phyloP scores from a whole-genome alignment of 352 stramenopile genomes.

The Globisporangium orthogonon region DNA sequence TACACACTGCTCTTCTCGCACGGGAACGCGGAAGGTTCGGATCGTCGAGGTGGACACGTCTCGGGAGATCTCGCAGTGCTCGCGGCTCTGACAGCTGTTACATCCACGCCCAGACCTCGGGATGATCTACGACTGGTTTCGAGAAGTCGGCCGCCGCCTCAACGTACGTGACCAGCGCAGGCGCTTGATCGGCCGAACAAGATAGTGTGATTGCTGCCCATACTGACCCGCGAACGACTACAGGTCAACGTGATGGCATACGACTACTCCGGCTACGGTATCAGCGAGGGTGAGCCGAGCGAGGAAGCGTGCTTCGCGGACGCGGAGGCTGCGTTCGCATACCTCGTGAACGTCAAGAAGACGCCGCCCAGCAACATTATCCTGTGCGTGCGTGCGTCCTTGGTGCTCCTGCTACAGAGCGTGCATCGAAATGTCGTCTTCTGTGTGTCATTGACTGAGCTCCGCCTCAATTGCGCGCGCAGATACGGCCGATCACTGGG shows the following conservation, averaged over 20 bases:
- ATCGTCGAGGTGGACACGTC: not conserved
- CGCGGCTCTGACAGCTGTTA: not conserved
- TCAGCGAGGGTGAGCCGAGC: constrained; percentile 88
- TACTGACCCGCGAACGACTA: not conserved
- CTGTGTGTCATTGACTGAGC: not conserved
- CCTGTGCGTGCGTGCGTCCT: constrained; percentile 55
- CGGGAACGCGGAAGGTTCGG: constrained; percentile 91
- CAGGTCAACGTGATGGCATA: constrained; percentile 88
- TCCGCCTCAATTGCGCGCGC: not conserved
- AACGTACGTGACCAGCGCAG: constrained; percentile 24
- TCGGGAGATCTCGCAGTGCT: not conserved
- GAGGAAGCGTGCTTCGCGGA: constrained; percentile 95
- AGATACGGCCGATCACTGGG: constrained; percentile 90
- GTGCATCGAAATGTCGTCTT: not conserved
- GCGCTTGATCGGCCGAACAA: not conserved
- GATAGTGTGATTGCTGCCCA: not conserved
- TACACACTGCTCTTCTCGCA: constrained; percentile 97
- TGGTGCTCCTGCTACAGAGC: constrained; percentile 5
- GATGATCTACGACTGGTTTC: constrained; percentile 97
- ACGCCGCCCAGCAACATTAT: constrained; percentile 92
- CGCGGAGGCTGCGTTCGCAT: constrained; percentile 93
- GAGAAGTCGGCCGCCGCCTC: constrained; percentile 82
- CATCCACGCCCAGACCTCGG: constrained; percentile 75
- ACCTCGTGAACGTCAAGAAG: constrained; percentile 91
- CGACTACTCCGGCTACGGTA: constrained; percentile 98